Base-by-base conservation (phyloP, 306 rosid genomes). In the Quercus dentata region DNA sequence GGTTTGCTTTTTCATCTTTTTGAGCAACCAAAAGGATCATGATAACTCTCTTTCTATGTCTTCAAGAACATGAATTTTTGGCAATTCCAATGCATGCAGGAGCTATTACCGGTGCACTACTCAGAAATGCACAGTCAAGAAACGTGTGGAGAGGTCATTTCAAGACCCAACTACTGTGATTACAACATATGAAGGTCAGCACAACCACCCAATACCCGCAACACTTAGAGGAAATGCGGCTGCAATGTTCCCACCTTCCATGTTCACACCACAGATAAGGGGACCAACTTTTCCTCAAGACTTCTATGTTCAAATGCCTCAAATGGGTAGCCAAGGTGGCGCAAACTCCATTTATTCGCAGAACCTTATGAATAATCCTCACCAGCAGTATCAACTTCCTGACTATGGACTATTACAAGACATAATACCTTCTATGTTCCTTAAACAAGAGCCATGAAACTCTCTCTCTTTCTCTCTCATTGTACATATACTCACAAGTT, bases 81-180 rank as follows among this genome's bases (percentile, higher is more conserved):
- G 15, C 33, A 41, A 41, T 35, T 35, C 21, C 3, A n/a, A 67
- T 49, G 54, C 54, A 21, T 69, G 80, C 85, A 93, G 97, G 88
- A 91, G 97, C 85, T 93, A 93, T 74, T 93, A 93, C 71, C 84
- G 97, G 31, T 93, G 97, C 85, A 93, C 97, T 1, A 93, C 97
- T 0, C 97, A 89, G 79, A 93, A 91, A 73, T 93, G 97, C 80
- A 82, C 85, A 18, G 97, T 93, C 77, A 93, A 93, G 87, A 92
- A 92, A 76, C 89, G 97, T 21, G 97, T 92, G 19, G 97, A 92
- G 84, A 91, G 97, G 81, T 92, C 92, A 41, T 92, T 35, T 69
- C 78, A 86, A 49, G 97, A 92, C 72, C 97, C 97, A 64, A 79
- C 94, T 12, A 88, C 80, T 19, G 97, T 92, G 81, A 89, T 92